Evolutionary conservation across 2,329 filamentous ascomycete species (phyloP).

Genomic region (Pseudogymnoascus sp.): DNA sequence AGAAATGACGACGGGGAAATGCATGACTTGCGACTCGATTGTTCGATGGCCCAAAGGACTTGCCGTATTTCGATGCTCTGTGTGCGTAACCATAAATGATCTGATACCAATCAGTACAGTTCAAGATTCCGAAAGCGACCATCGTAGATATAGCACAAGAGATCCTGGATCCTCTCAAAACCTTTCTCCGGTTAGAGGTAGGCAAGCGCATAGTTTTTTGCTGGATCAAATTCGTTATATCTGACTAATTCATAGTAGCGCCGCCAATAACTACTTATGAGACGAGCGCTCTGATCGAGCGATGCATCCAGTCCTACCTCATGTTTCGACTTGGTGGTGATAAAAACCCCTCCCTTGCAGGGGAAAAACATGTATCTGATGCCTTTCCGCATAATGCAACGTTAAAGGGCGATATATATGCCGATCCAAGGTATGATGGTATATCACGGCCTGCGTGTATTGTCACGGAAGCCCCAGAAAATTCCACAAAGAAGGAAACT

Average conservation of each 20-base stretch:
- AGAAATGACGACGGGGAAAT: constrained; percentile 63
- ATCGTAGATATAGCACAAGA: background rate
- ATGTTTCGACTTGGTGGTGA: constrained; percentile 33
- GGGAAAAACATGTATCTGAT: background rate
- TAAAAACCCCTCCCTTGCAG: constrained; percentile 23
- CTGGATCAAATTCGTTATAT: background rate
- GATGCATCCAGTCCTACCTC: constrained; percentile 43
- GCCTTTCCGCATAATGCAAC: background rate
- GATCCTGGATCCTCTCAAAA: background rate
- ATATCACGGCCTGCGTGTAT: no score
- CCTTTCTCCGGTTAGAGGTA: background rate
- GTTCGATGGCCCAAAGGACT: constrained; percentile 72
- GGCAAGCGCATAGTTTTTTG: background rate
- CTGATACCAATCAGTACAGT: constrained; percentile 39
- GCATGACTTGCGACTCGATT: constrained; percentile 77
- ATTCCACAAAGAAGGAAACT: background rate
- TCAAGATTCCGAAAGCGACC: background rate
- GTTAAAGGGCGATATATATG: background rate
- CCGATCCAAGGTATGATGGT: background rate
- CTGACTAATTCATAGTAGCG: constrained; percentile 29
- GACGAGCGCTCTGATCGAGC: constrained; percentile 50
- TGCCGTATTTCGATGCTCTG: constrained; percentile 70
- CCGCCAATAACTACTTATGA: constrained; percentile 50
- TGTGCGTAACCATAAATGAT: constrained; percentile 81
- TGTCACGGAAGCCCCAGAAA: background rate